Evolutionary conservation across 2,329 filamentous ascomycete genomes (phyloP), one percentile per base, ranked within the genome.

Genomic region (Drechslerella dactyloides): DNA sequence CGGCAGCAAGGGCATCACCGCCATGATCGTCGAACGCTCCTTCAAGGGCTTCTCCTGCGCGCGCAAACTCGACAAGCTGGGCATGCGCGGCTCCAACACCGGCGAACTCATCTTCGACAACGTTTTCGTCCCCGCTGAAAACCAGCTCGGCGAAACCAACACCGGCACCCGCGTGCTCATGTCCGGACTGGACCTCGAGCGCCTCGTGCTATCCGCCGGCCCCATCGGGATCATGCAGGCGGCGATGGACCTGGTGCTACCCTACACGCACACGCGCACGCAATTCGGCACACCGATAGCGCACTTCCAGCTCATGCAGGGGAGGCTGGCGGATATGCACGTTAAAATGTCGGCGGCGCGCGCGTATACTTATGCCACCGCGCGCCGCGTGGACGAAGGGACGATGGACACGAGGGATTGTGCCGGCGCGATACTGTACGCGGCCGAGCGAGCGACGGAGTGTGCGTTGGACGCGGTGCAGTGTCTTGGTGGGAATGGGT

Each of bases 71-170:
- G 93, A 97, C 83, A 97, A 99, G 82, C 89, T 99, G 80, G 94
- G 94, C 75, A 99, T 99, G 94, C 87, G 94, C 65, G 94, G 94
- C 69, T 94, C 90, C 76, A 97, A 97, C 81, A 97, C 94, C 0
- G 94, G 94, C 77, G 94, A 97, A 80, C 85, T 97, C 23, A 85
- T 93, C 63, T 96, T 97, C 76, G 92, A 96, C 74, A 84, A 89
- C 75, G 91, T 97, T 66, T 96, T 97, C 78, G 91, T 97, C 5
- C 92, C 94, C 2, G 82, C 83, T 7, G 89, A 89, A 77, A 91
- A 96, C 79, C 81, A 97, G 0, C 85, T 99, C 0, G 94, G 94
- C 30, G 80, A 85, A 42, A 78, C 96, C 66, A 90, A 96, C 82
- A 86, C 85, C 58, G 94, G 94, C 73, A 93, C 96, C 24, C 87